Conservation (phyloP, 2,329 filamentous ascomycete genomes). For the Aspergillus cejpii region DNA sequence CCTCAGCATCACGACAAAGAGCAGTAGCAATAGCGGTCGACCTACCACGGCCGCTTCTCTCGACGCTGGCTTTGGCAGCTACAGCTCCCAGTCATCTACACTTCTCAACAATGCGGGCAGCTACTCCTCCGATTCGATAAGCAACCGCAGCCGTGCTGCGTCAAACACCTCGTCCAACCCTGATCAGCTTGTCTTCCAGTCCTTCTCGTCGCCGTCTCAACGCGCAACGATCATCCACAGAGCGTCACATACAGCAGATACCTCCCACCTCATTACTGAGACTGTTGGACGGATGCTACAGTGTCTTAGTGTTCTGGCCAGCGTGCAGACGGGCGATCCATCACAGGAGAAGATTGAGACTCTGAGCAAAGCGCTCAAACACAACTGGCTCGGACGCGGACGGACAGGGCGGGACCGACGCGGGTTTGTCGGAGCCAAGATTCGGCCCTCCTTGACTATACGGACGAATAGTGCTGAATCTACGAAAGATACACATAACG, state of each 20-base stretch:
- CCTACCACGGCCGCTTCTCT: slow-evolving; percentile 69
- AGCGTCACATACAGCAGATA: slow-evolving; percentile 31
- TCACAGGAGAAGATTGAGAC: slow-evolving; percentile 73
- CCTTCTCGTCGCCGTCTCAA: slow-evolving; percentile 36
- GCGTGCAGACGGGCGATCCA: slow-evolving; percentile 65
- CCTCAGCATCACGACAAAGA: slow-evolving; percentile 37
- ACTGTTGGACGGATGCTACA: slow-evolving; percentile 94
- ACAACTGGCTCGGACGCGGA: slow-evolving; percentile 92
- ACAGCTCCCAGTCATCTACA: slow-evolving; percentile 71
- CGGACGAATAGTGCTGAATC: slow-evolving; percentile 24
- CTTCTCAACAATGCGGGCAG: slow-evolving; percentile 63
- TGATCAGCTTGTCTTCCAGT: slow-evolving; percentile 40
- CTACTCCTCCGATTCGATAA: slow-evolving; percentile 47
- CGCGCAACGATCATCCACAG: slow-evolving; percentile 32
- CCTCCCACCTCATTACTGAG: slow-evolving; percentile 73
- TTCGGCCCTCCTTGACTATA: slow-evolving; percentile 32
- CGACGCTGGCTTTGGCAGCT: slow-evolving; percentile 68
- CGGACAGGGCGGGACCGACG: slow-evolving; percentile 81
- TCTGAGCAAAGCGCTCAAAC: slow-evolving; percentile 78
- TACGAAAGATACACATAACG: slow-evolving; percentile 13
- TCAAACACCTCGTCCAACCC: slow-evolving; percentile 66
- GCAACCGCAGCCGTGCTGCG: slow-evolving; percentile 67
- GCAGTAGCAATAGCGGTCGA: slow-evolving; percentile 45
- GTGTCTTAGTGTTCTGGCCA: slow-evolving; percentile 84
- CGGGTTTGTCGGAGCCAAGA: slow-evolving; percentile 72